Base-by-base conservation (phyloP, 2,329 filamentous ascomycete species). In the Xylaria sp. region DNA sequence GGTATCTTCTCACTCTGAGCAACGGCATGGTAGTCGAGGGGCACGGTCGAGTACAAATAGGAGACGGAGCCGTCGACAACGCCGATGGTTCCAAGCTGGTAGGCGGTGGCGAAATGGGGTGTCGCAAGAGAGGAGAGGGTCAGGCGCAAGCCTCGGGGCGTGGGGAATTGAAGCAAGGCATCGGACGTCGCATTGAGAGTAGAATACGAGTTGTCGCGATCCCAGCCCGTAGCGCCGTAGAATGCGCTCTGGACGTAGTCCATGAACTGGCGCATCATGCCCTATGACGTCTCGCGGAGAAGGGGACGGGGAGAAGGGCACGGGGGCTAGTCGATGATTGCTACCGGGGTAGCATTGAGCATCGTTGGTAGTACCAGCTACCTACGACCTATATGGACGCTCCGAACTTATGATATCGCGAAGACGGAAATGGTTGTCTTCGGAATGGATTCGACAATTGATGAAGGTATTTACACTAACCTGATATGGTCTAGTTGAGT, bases 51-150 rank as follows among this genome's bases (percentile, higher is more conserved):
- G 83, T 97, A 98, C 62, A 99, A 88, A 81, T 98, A 99, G 15
- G 94, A 97, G 65, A 99, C 88, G n/a, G 94, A 97, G 78, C 96
- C 96, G 82, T 98, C 95, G 60, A 99, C 94, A 41, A 97, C 86
- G 67, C 95, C 96, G 18, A 97, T 87, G 48, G 91, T 97, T 68
- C 94, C 93, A 52, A 99, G 88, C 48, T 93, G 92, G 81, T 99
- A 99, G 43, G 94, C 95, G 18, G 94, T 97, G 28, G 94, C 95
- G 76, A 98, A 97, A 79, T 97, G 93, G 9, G 93, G 91, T 20
- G 94, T 94, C 8, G 94, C 93, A 34, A 99, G 90, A 8, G 96
- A 97, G 8, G 95, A 97, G 66, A 98, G 88, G 66, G 93, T 93
- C 61, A 99, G 84, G 68, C 93, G 91, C 56, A 98, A 83, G 62